Evolutionary conservation across 768 basidiomycete genomes (phyloP).

Genomic region (Pisolithus sp.): DNA sequence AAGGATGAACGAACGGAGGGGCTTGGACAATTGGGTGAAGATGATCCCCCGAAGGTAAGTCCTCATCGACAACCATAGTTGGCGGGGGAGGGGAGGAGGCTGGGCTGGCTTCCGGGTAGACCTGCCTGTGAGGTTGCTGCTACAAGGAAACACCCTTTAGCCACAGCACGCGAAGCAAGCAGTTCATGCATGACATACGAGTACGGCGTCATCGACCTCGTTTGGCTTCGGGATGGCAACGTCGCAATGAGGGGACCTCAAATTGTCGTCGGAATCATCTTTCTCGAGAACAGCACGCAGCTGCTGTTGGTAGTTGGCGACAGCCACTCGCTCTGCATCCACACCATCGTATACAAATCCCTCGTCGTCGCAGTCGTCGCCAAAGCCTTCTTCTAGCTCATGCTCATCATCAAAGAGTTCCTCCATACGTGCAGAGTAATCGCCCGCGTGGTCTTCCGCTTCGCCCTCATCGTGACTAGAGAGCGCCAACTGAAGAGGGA

Average conservation of each 20-base stretch:
- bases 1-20: slow-evolving; percentile 61
- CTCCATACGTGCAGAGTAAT: slow-evolving; percentile 65
- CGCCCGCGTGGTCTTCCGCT: slow-evolving; percentile 37
- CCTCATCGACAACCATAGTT: slow-evolving; percentile 17
- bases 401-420: slow-evolving; percentile 46
- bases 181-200: slow-evolving; percentile 26
- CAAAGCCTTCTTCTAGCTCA: slow-evolving; percentile 30
- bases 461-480: slow-evolving; percentile 25
- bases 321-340: slow-evolving; percentile 43
- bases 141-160: slow-evolving; percentile 15
- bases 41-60: not conserved
- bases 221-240: slow-evolving; percentile 28
- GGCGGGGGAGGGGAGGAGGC: slow-evolving; percentile 34
- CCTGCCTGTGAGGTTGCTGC: slow-evolving; percentile 27
- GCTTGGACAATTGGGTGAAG: not conserved
- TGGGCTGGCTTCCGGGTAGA: slow-evolving; percentile 34
- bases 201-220: slow-evolving; percentile 16
- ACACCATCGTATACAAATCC: slow-evolving; percentile 70
- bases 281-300: slow-evolving; percentile 67
- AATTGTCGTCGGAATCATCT: slow-evolving; percentile 49
- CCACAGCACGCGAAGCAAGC: slow-evolving; percentile 15
- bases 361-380: slow-evolving; percentile 45
- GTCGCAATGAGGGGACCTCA: slow-evolving; percentile 40
- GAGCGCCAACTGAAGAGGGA: slow-evolving; percentile 7
- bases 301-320: slow-evolving; percentile 57